phyloP scores from a whole-genome alignment of 208 protist species.

The Acanthamoeba healyi region DNA sequence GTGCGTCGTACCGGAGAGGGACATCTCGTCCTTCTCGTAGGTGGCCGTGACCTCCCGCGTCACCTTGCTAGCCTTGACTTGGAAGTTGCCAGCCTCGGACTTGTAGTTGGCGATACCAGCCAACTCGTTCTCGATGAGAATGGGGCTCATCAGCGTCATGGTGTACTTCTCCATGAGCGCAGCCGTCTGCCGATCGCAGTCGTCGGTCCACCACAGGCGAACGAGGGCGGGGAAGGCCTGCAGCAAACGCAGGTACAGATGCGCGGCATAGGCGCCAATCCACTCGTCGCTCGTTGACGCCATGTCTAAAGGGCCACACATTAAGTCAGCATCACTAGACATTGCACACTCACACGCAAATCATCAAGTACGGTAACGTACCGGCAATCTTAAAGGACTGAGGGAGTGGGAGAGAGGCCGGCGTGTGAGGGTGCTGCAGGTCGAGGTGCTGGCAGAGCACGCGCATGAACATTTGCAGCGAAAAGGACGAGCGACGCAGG shows the following conservation, averaged over 20 bases:
- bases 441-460: slow-evolving; percentile 67
- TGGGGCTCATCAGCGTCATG: slow-evolving; percentile 33
- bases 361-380: background rate
- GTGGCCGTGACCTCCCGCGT: slow-evolving; percentile 62
- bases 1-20: background rate
- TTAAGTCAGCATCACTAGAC: background rate
- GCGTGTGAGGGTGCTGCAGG: slow-evolving; percentile 30
- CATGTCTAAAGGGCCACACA: slow-evolving; percentile 2
- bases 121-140: slow-evolving; percentile 72
- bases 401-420: background rate
- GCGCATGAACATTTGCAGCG: slow-evolving; percentile 8
- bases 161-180: slow-evolving; percentile 73
- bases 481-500: slow-evolving; percentile 37
- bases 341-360: background rate
- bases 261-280: slow-evolving; percentile 36
- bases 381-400: slow-evolving; percentile 67
- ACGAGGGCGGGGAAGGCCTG: slow-evolving; percentile 67
- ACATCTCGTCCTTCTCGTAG: slow-evolving; percentile 74
- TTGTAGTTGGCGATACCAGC: slow-evolving; percentile 55
- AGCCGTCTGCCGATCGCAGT: slow-evolving; percentile 65
- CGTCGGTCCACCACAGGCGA: slow-evolving; percentile 70
- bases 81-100: slow-evolving; percentile 44
- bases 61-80: slow-evolving; percentile 66
- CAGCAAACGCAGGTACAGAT: slow-evolving; percentile 68
- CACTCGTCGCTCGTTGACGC: slow-evolving; percentile 64